Base-by-base conservation (phyloP, 768 basidiomycete genomes). In the Tricholoma matsutake region DNA sequence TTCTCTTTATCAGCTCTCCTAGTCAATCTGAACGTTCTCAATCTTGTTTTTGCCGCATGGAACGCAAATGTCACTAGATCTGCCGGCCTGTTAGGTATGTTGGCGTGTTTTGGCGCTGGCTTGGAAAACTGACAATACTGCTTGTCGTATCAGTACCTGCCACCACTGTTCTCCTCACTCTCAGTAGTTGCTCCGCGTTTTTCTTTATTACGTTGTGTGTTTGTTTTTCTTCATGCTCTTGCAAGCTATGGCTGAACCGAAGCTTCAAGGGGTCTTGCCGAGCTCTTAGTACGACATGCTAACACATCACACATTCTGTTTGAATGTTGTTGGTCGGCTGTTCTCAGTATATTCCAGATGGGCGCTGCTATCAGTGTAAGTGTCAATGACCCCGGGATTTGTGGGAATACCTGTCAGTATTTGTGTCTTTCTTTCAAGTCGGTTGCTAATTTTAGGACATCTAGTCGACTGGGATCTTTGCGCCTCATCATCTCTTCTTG, bases 31-130 rank as follows among this genome's bases (percentile, higher is more conserved):
- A 84, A 79, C 64, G 60, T 84, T 49, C 75, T 89, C 53, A 69
- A 79, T 6, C 67, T 87, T 43, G 77, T 81, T 22, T 86, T 87
- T 63, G 79, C 86, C 6, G 76, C 80, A 39, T 88, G 86, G 86
- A 84, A 84, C 66, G 70, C 86, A 20, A 71, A 73, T 54, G 73
- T 76, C 14, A 75, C 76, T 18, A 71, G 65, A 56, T 70, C 72
- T 9, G 68, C 69, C 10, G 75, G 73, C 3, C 55, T 73, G 59
- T 67, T 75, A 61, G 75, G 84, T 83, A 47, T 56, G 25, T 41
- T 25, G 35, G 28, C 53, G 8, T 13, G 16, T 45, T 14, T 31
- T 28, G 35, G 60, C 16, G 34, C 52, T 57, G 34, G 20, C 51
- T 51, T 51, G 37, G 54, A 16, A 20, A 25, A n/a, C 34, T 55